Conservation (phyloP, 208 protist genomes). For the Leishmania tropica region DNA sequence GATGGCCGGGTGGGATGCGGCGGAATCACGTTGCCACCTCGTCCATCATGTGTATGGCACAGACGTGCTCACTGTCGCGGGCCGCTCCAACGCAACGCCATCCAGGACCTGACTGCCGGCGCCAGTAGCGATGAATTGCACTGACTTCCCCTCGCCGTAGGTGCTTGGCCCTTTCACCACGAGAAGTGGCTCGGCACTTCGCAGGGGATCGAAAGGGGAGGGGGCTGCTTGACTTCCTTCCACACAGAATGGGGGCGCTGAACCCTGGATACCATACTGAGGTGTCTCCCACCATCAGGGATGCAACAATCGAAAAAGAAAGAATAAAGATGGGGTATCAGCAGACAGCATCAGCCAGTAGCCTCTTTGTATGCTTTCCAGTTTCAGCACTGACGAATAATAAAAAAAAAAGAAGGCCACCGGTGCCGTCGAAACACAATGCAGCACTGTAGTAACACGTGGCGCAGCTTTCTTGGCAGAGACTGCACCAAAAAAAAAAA, state of each 20-base stretch:
- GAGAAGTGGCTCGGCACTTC: neutral
- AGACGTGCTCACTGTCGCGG: no score
- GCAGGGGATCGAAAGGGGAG: neutral
- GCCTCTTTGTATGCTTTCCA: neutral
- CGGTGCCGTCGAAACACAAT: neutral
- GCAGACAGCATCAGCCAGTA: neutral
- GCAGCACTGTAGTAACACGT: neutral
- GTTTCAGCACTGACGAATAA: neutral
- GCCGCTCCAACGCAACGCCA: neutral
- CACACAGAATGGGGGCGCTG: neutral
- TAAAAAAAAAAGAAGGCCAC: neutral
- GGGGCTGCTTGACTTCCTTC: neutral
- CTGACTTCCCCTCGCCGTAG: neutral
- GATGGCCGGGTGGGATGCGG: neutral
- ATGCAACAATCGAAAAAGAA: neutral
- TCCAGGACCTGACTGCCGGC: neutral
- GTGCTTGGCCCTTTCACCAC: neutral
- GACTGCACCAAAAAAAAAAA: neutral
- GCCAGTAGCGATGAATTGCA: neutral
- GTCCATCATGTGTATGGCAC: no score
- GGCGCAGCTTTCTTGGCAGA: neutral
- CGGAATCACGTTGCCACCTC: neutral
- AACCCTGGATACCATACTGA: neutral
- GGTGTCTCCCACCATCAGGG: neutral
- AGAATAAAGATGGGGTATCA: neutral